These are phyloP conservation scores for Heritiera fomes DNA, from an alignment of 345 rosid genomes.

Conservation along the genomic window DNA sequence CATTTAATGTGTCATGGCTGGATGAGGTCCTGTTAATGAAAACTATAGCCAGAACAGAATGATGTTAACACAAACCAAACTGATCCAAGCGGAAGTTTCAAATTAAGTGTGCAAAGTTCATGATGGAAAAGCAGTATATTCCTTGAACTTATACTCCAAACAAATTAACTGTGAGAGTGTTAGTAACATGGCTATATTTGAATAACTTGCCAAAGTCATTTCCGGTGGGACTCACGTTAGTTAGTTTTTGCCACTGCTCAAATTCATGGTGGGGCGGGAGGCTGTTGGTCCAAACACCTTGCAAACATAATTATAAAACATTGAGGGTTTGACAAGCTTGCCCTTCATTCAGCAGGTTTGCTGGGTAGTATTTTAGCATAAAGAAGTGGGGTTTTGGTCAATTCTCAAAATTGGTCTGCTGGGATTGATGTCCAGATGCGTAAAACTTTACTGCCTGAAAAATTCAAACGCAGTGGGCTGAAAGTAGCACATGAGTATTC, in stretches of 20 bases:
- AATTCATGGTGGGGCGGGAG: conserved; percentile 28
- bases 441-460: conserved; percentile 1
- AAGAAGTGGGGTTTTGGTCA: conserved; percentile 1
- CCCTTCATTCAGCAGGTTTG: background rate
- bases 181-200: conserved; percentile 14
- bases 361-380: background rate
- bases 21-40: background rate
- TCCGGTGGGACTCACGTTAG: conserved; percentile 33
- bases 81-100: background rate
- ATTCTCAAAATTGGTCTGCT: conserved; percentile 6
- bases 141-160: background rate
- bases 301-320: conserved; percentile 28
- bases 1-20: conserved; percentile 12
- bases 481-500: background rate
- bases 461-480: conserved; percentile 31
- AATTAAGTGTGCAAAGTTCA: background rate
- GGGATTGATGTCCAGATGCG: conserved; percentile 20
- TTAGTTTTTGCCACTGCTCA: background rate
- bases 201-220: conserved; percentile 10
- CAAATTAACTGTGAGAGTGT: background rate
- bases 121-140: conserved; percentile 9
- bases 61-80: conserved; percentile 31
- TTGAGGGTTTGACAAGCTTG: background rate
- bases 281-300: conserved; percentile 20
- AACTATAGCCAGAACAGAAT: background rate